Evolutionary conservation across 2,329 filamentous ascomycete species (phyloP), one percentile per base, ranked within the genome.

Genomic region (Bipolaris oryzae): DNA sequence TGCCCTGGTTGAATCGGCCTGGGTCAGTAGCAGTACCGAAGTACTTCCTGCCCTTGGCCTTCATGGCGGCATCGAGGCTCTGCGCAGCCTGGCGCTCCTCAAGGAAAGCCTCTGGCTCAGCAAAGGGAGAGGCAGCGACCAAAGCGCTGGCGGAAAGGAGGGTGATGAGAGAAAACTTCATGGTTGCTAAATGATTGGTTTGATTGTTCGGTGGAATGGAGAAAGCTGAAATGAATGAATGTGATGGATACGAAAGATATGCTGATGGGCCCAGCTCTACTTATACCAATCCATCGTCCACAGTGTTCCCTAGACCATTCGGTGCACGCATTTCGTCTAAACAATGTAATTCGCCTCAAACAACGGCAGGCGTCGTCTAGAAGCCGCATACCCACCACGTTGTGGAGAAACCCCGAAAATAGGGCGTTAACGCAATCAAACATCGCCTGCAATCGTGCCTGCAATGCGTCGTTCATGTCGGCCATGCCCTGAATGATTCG

Each of bases 31-130:
- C 80, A 15, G 82, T 84, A 63, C 88, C 88, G 53, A 84, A 87
- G 77, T 90, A 90, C 64, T 84, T 80, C 78, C 88, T 90, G 62
- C 87, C 87, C 72, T 86, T 84, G 52, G 82, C 81, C 68, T 84
- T 82, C 75, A 89, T 84, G 21, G 83, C 78, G 51, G 74, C 74
- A 71, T 88, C 78, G 63, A 89, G 80, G 76, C 83, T 86, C 58
- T 74, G 62, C 3, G 72, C 63, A 35, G 72, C 72, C 57, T 75
- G 72, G 43, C 73, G 73, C 37, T 64, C 60, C 38, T 66, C 63
- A 31, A 74, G 61, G 2, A 67, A 15, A 15, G 61, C 55, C 59
- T 73, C 69, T 43, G 72, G 68, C 47, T 74, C 69, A 42, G 70
- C 61, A 42, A 70, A 58, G 7, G 72, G 73, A 33, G 66, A 56